Evolutionary conservation across 495 filamentous ascomycete species (phyloP).

Genomic region (Chaetomium tenue): DNA sequence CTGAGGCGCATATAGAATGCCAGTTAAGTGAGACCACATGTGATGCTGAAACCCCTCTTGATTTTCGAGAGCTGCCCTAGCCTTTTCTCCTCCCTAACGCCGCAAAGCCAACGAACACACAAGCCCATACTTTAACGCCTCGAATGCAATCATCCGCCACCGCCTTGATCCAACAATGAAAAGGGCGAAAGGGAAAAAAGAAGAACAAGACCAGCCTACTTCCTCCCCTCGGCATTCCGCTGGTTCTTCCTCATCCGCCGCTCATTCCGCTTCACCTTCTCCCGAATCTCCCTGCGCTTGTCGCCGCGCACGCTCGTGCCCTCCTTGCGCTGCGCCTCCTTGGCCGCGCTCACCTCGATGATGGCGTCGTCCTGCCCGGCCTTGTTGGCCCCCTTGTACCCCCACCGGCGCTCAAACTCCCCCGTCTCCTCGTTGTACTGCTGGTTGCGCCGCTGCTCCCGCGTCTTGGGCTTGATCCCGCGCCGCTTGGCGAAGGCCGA

Average conservation of each 20-base stretch:
- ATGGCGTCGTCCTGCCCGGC: constrained; percentile 64
- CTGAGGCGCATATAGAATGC: not conserved
- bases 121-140: constrained; percentile 6
- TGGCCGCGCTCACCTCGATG: constrained; percentile 84
- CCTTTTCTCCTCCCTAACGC: constrained; percentile 8
- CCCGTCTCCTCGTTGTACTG: constrained; percentile 80
- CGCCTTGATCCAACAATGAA: not conserved
- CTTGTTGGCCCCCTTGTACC: constrained; percentile 85
- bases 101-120: not conserved
- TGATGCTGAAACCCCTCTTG: constrained; percentile 1
- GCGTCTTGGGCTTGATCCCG: constrained; percentile 80
- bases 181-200: not conserved
- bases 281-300: constrained; percentile 61
- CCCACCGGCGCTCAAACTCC: constrained; percentile 91
- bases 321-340: constrained; percentile 64
- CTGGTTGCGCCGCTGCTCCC: constrained; percentile 62
- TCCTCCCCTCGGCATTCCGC: constrained; percentile 46
- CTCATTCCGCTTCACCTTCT: constrained; percentile 66
- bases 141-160: constrained; percentile 3
- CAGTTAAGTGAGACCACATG: not conserved
- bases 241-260: constrained; percentile 66
- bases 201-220: constrained; percentile 16
- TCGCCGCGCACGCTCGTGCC: constrained; percentile 59
- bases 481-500: constrained; percentile 92
- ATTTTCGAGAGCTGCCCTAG: constrained; percentile 5